These are phyloP conservation scores for Biancaea sappan DNA, from an alignment of 306 rosid species.

Conservation along the genomic window DNA sequence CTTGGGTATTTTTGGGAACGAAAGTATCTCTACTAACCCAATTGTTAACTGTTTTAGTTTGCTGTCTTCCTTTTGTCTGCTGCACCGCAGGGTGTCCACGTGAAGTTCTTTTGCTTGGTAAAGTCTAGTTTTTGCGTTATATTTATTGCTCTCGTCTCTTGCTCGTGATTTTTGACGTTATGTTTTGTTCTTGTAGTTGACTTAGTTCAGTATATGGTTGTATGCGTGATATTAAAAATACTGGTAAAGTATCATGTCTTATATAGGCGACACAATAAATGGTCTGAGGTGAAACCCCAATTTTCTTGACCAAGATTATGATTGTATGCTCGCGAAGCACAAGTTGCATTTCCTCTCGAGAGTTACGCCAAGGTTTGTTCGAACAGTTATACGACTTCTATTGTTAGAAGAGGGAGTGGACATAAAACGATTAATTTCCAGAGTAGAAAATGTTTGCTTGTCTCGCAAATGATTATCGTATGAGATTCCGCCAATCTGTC, in stretches of 20 bases:
- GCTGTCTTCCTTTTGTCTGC: constrained; percentile 27
- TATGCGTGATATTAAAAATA: constrained; percentile 22
- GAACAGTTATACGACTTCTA: not conserved
- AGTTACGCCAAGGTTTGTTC: not conserved
- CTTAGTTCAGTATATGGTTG: not conserved
- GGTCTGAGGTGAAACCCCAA: not conserved
- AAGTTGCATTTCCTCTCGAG: not conserved
- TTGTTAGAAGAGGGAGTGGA: no score
- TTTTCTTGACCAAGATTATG: not conserved
- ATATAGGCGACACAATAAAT: not conserved
- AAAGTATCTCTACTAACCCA: constrained; percentile 34
- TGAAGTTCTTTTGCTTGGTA: constrained; percentile 32
- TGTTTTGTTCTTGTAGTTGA: not conserved
- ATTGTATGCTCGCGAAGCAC: not conserved
- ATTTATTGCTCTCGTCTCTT: not conserved
- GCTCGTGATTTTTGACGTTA: not conserved
- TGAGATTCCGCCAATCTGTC: no score
- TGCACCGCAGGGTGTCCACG: constrained; percentile 44
- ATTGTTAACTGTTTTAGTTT: constrained; percentile 33
- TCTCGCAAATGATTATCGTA: no score
- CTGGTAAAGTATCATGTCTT: not conserved
- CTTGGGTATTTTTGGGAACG: not conserved
- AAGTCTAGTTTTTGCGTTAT: constrained; percentile 16
- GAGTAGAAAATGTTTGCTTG: no score
- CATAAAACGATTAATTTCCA: no score